Evolutionary conservation across 345 rosid genomes (phyloP).

Genomic region (Pistacia integerrima): DNA sequence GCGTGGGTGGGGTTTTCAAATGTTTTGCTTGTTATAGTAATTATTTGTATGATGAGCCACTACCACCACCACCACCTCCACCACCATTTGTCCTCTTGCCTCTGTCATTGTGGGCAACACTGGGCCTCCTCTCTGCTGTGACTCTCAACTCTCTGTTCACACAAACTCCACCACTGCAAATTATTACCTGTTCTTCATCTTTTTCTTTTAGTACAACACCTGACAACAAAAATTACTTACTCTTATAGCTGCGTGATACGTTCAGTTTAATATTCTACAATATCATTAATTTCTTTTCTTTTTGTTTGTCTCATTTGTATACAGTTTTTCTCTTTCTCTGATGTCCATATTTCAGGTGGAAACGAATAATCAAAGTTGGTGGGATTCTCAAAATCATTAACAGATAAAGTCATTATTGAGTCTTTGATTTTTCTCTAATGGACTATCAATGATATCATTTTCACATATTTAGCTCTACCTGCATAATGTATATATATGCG

Average conservation of each 20-base stretch:
- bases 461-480: constrained; percentile 25
- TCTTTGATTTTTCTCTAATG: constrained; percentile 39
- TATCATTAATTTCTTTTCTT: neutral
- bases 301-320: neutral
- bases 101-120: constrained; percentile 33
- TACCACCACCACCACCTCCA: constrained; percentile 66
- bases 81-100: constrained; percentile 58
- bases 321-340: neutral
- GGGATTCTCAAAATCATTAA: constrained; percentile 33
- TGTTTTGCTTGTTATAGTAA: constrained; percentile 33
- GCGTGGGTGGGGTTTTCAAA: constrained; percentile 42
- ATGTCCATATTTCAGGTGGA: constrained; percentile 23
- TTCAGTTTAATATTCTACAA: neutral
- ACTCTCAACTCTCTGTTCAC: constrained; percentile 13
- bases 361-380: constrained; percentile 12
- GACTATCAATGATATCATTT: constrained; percentile 41
- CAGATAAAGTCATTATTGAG: constrained; percentile 34
- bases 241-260: neutral
- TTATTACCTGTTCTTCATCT: neutral
- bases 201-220: constrained; percentile 10
- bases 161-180: constrained; percentile 26
- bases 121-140: constrained; percentile 18
- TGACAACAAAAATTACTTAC: constrained; percentile 11
- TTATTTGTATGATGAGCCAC: constrained; percentile 48
- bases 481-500: constrained; percentile 32